Evolutionary conservation across 345 rosid species (phyloP), one percentile per base, ranked within the genome.

Genomic region (Gossypioides kirkii): DNA sequence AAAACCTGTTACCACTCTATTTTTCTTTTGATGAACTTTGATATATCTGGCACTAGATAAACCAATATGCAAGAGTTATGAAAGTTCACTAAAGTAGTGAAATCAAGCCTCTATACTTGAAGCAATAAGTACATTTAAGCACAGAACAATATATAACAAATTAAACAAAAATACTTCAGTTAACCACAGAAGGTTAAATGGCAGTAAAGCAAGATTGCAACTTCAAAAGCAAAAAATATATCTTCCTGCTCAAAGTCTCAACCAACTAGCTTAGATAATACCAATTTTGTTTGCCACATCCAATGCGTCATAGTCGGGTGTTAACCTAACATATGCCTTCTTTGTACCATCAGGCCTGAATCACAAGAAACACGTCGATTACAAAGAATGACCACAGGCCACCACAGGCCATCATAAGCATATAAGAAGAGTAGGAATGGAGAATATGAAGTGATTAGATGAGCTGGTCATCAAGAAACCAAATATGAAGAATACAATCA

Each of bases 281-380:
- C 98, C 98, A 60, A 94, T 94, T 79, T 94, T 94, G 92, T 92
- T 94, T 25, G 96, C 98, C 22, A 90, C 97, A 56, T 90, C 98
- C 88, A 94, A 84, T 26, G 97, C 98, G 82, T 92, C 97, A 16
- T 79, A 85, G 72, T 94, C 98, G 4, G 98, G 97, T 10, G 95
- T 89, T 88, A 94, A 76, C 84, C 98, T 87, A 18, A 94, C 97
- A 32, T 87, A 90, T 1, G 98, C 98, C 82, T 90, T 92, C 90
- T 94, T 94, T 0, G 95, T 92, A 17, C 97, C 98, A 81, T 94
- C 95, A 10, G 98, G 98, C 92, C 97, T 89, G 88, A 28, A 63
- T 23, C 38, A 71, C 13, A 49, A 54, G 6, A 61, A 61, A 61
- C 32, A 59, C 7, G 17, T 23, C 0, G 42, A 53, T 32, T 20